Base-by-base conservation (phyloP, 1,284 basidiomycete genomes). In the Tilletia setariae region DNA sequence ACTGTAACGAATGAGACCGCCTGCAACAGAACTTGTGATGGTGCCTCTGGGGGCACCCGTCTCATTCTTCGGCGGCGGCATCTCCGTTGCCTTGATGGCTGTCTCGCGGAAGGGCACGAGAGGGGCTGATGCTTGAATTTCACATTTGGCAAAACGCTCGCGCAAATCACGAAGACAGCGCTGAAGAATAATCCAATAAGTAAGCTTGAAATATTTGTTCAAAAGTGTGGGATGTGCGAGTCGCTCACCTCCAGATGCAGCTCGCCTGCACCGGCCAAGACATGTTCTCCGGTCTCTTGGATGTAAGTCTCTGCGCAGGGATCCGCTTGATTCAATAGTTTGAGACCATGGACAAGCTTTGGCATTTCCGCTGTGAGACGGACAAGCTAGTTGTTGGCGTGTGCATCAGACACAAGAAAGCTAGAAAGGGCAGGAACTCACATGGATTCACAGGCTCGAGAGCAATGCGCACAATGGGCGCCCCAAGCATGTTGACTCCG, bases 31-130 rank as follows among this genome's bases (percentile, higher is more conserved):
- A 0, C 90, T 90, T 59, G 88, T 85, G 30, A 94, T 87, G 0
- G 92, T 93, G 16, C 95, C 95, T 30, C 95, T 87, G 9, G 87
- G 85, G 0, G 89, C 88, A 75, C 88, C 89, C 4, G 35, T 40
- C 9, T 84, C 81, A 0, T 88, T 90, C 82, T 93, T 97, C 0
- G 90, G 89, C 4, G 91, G 89, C 0, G 89, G 87, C 93, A 98
- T 96, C 76, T 98, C 93, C 40, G 70, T 68, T 8, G 70, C 79
- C 2, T 74, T 70, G 40, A 97, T 87, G 0, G 93, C 92, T 0
- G 95, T 98, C 84, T 98, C 96, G 61, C 96, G 87, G 86, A 98
- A 99, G 1, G 96, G 95, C 3, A 99, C 96, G 65, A 98, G 95
- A 0, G 95, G 94, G 75, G 94, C 90, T 1, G 94, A 97, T 8